Evolutionary conservation across 2,329 filamentous ascomycete species (phyloP), one percentile per base, ranked within the genome.

Genomic region (Phialophora chinensis): DNA sequence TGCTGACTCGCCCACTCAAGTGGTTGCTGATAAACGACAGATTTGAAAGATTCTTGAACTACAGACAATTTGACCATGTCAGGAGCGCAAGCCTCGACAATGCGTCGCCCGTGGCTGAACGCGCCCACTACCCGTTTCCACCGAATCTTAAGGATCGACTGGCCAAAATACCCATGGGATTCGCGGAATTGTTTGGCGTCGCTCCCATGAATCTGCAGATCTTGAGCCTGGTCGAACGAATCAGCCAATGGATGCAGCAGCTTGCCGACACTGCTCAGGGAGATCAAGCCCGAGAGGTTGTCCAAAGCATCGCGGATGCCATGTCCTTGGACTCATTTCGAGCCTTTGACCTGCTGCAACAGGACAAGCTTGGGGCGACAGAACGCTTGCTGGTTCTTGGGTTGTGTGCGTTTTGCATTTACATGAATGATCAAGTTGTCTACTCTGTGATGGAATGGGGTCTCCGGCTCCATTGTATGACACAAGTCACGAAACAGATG

Each of bases 361-460:
- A 62, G 17, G 60, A 56, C 33, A 33, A 49, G 23, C 50, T 62
- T 29, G 50, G 38, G 8, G 35, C 33, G 29, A 56, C n/a, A 29
- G 60, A 62, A 54, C 60, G 60, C 27, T 44, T 62, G 7, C 23
- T 62, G 60, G 50, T 49, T 25, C 33, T 62, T 17, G 60, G 50
- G 31, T 8, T 62, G 50, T 56, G 54, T 56, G 38, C 50, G 25
- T 62, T 44, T 49, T 62, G 60, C 52, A 62, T 62, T 12, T 62
- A 53, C 38, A 62, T 56, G 60, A 56, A 62, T 25, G 52, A 38
- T 20, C 50, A 49, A 52, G 50, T 54, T 7, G 25, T 54, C 35
- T 62, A 62, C 38, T 62, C 60, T 11, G 60, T 62, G 4, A 62
- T 62, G 60, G 60, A 62, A 38, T 62, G 50, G 60, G 60, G 12